Evolutionary conservation across 192 early-diverging fungal genomes (phyloP), one percentile per base, ranked within the genome.

Genomic region (Entomortierella beljakovae): DNA sequence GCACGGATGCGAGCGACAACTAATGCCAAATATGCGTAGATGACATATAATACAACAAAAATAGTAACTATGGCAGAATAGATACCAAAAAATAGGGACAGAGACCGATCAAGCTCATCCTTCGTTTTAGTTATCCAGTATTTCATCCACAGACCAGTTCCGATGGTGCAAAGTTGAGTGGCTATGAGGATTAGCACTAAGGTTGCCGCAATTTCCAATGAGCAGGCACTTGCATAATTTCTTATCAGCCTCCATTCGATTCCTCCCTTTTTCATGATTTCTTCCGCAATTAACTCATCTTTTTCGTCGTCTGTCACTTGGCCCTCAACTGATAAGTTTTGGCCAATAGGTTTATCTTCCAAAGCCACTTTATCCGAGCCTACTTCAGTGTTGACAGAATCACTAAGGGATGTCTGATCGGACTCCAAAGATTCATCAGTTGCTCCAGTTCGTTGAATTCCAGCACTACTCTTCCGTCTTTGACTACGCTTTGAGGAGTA

Each of bases 401-500:
- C 52, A 2, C 38, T 23, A 1, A 32, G 4, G 31, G 34, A 28
- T 46, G 23, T 3, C 3, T 46, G 40, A 1, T 11, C 29, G 3
- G 57, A 40, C 40, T 46, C 20, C 43, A 20, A 46, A 2, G 15
- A 46, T 20, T 26, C 22, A 55, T 18, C 28, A 23, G 32, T 23
- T n/a, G 34, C 62, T 20, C 10, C 26, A 10, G 26, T 25, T 46
- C 37, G 18, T 29, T 50, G 29, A 0, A 29, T 35, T 32, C 48
- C 66, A 51, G 63, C 59, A 32, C 66, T 69, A 28, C 25, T 38
- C 26, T 37, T 57, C 22, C 65, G 64, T 22, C 42, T 61, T 37
- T 33, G 60, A 43, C 10, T 76, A 72, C 70, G 83, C 79, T 52
- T 83, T 66, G 25, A 90, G 0, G 72, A 93, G 53, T 88, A 86